Evolutionary conservation across 306 rosid species (phyloP), one percentile per base, ranked within the genome.

Genomic region (Quillaja saponaria): DNA sequence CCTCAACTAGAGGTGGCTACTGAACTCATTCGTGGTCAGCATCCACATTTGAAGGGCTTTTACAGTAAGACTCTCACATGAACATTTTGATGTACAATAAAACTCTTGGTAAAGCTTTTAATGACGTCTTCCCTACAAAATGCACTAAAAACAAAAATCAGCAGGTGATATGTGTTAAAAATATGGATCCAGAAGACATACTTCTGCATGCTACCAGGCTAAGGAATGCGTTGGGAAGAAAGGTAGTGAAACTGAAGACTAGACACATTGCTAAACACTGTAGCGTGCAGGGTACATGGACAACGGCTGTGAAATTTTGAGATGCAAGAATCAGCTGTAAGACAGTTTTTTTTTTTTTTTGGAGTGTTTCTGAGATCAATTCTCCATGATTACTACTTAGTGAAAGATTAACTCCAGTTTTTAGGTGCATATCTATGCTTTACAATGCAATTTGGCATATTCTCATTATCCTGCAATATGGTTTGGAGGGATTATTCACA

Each of bases 211-310:
- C 96, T 40, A 77, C 79, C 28, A 86, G 86, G 68, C 79, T 91
- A 59, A 84, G 98, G 81, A 88, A 92, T 64, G 71, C 92, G 18
- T 40, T 92, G 66, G 98, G 98, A 59, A 80, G 98, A 76, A 92
- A 92, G 81, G 98, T 92, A 20, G 54, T 92, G 64, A 92, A 92
- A 72, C 76, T 88, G 81, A 88, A 64, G 83, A 88, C 98, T 37
- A 77, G 98, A 53, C 98, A 86, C 60, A 80, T 88, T 35, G 81
- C 92, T 52, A 84, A 84, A 68, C 88, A 79, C 53, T 96, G 96
- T 7, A 91, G 95, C 19, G 96, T 86, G 68, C 97, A 88, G 80
- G 96, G 97, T 56, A 91, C 96, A 63, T 91, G 95, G 97, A 84
- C 89, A 40, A 91, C 96, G n/a, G 83, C 68, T 28, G 58, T 78